These are phyloP conservation scores for Rhododendron henanense DNA, from an alignment of 148 eudicot species.

Conservation along the genomic window DNA sequence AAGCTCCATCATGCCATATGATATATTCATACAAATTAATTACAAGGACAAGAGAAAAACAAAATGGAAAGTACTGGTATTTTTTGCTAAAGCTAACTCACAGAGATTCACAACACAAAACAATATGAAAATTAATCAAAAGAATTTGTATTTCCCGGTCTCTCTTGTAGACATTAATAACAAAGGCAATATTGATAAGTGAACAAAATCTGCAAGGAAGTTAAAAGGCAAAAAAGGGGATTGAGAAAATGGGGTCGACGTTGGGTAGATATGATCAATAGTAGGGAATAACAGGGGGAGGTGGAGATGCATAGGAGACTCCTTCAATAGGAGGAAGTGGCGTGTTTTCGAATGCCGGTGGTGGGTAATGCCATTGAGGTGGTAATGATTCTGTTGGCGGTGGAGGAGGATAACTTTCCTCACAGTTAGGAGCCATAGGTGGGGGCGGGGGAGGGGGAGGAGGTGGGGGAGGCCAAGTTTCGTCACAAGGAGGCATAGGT, in stretches of 20 bases:
- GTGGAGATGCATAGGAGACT: constrained; percentile 62
- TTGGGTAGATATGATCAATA: constrained; percentile 22
- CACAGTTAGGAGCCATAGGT: not conserved
- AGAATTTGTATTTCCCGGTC: not conserved
- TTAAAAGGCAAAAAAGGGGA: not conserved
- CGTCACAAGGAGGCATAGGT: not conserved
- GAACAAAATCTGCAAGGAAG: not conserved
- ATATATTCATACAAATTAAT: not conserved
- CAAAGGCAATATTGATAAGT: not conserved
- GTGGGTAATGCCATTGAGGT: not conserved
- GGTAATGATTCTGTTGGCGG: constrained; percentile 7
- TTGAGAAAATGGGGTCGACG: not conserved
- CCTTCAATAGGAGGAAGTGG: constrained; percentile 56
- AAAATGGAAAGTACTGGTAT: not conserved
- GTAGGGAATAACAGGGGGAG: constrained; percentile 58
- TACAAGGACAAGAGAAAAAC: not conserved
- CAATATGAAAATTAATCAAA: not conserved
- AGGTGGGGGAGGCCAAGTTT: not conserved
- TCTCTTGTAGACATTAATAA: not conserved
- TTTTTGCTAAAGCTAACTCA: not conserved
- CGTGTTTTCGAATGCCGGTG: constrained; percentile 12
- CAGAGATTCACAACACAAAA: not conserved
- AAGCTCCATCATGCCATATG: not conserved
- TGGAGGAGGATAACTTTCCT: not conserved
- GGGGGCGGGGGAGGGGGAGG: not conserved